Base-by-base conservation (phyloP, 2,329 filamentous ascomycete species). In the Calonectria pseudoreteaudii region DNA sequence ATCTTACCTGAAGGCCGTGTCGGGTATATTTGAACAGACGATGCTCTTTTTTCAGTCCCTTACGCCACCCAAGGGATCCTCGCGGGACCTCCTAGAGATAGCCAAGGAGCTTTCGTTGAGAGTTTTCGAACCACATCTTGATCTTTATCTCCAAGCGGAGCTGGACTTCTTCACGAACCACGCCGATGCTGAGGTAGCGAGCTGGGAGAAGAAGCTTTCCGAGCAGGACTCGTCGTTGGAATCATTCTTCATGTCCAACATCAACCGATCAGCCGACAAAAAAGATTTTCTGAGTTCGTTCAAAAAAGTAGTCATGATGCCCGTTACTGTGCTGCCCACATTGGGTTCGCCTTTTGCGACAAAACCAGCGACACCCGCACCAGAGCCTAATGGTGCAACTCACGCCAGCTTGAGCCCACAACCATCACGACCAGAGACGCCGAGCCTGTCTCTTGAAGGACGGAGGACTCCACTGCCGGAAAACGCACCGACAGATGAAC, bases 221-320 rank as follows among this genome's bases (percentile, higher is more conserved):
- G 96, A 98, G 79, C 94, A 98, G 85, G 96, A 98, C 78, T 95
- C 95, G 20, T 94, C 93, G 2, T 93, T 94, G 0, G 97, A 99
- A 85, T 97, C 94, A 0, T 98, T 97, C 82, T 97, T 95, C 86
- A 98, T 98, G 96, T 94, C 94, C 30, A 98, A 95, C 82, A 92
- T 98, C 81, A 98, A 96, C 82, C 91, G 97, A 31, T 95, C 98
- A 83, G 97, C 95, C 1, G 97, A 97, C 76, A 99, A 99, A 86
- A 95, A 95, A 78, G 97, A 99, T 83, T 99, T 99, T 80, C 83
- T 99, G 74, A 97, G 93, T 58, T 98, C 96, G 0, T 99, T 99
- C 88, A 98, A 95, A 82, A 98, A 98, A 84, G 97, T 99, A 11
- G 94, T 99, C 77, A 98, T 99, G 96, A 97, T 98, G 93, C 97